Evolutionary conservation across 805 yeast species (phyloP).

Genomic region (Myxozyma lipomycoides): DNA sequence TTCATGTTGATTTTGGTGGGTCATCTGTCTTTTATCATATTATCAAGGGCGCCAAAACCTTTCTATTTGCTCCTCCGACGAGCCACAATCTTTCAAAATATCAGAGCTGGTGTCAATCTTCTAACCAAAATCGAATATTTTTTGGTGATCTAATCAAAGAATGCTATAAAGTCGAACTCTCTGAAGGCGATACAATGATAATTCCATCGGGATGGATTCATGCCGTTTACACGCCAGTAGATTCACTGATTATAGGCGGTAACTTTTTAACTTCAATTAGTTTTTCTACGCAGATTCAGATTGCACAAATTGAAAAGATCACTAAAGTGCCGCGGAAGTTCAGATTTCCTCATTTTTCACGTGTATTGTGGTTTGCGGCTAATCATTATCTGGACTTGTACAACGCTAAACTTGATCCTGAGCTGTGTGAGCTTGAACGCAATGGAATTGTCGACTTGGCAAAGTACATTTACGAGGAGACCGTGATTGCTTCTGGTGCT

Average conservation of each 20-base stretch:
- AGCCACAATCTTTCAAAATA: constrained; percentile 56
- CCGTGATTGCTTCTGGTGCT: constrained; percentile 13
- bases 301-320: constrained; percentile 57
- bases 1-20: constrained; percentile 90
- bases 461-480: constrained; percentile 13
- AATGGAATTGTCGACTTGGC: constrained; percentile 14
- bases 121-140: constrained; percentile 60
- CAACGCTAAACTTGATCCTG: neutral
- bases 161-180: constrained; percentile 54
- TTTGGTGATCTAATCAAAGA: constrained; percentile 51
- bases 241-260: constrained; percentile 82
- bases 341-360: constrained; percentile 72
- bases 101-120: constrained; percentile 65
- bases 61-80: constrained; percentile 78
- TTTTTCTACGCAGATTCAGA: constrained; percentile 57
- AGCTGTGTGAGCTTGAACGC: constrained; percentile 1
- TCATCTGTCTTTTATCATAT: constrained; percentile 87
- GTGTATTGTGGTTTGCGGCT: constrained; percentile 65
- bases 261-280: constrained; percentile 69
- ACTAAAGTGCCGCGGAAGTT: constrained; percentile 74
- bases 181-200: constrained; percentile 67
- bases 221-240: constrained; percentile 77
- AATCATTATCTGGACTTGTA: constrained; percentile 39
- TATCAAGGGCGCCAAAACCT: constrained; percentile 67
- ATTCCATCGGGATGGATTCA: constrained; percentile 95